Evolutionary conservation across 176 grass and related monocot genomes (phyloP).

Genomic region (Juncus effusus): DNA sequence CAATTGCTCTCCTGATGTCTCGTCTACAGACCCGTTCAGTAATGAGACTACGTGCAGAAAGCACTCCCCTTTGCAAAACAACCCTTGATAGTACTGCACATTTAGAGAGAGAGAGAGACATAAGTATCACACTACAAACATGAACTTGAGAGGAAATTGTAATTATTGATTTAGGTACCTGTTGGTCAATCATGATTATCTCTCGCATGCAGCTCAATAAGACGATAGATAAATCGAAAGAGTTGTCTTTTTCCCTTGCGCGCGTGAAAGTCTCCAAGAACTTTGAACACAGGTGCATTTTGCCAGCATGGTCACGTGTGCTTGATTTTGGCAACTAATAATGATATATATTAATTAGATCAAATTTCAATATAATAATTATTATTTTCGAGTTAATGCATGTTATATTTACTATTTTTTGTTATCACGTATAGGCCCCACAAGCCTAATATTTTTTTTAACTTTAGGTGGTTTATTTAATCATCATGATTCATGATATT

Average conservation of each 20-base stretch:
- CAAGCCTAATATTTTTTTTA: background rate
- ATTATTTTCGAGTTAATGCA: constrained; percentile 10
- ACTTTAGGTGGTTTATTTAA: constrained; percentile 1
- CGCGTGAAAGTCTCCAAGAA: constrained; percentile 80
- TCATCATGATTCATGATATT: background rate
- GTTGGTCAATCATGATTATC: constrained; percentile 68
- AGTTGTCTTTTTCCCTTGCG: constrained; percentile 68
- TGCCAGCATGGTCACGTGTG: constrained; percentile 67
- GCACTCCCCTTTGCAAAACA: constrained; percentile 81
- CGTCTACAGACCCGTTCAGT: constrained; percentile 86
- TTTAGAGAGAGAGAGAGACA: background rate
- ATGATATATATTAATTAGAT: constrained; percentile 12
- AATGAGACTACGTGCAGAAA: constrained; percentile 96
- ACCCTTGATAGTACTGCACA: constrained; percentile 83
- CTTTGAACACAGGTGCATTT: constrained; percentile 84
- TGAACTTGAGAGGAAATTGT: background rate
- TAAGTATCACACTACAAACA: too few species aligned
- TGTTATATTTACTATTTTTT: background rate
- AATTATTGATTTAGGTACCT: constrained; percentile 41
- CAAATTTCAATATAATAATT: constrained; percentile 24
- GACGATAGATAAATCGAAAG: constrained; percentile 76
- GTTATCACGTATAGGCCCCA: too few species aligned
- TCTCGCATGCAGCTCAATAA: constrained; percentile 87
- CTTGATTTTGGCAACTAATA: constrained; percentile 63
- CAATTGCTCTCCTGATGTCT: constrained; percentile 62